Base-by-base conservation (phyloP, 1,284 basidiomycete species). In the Moesziomyces globuligerus region DNA sequence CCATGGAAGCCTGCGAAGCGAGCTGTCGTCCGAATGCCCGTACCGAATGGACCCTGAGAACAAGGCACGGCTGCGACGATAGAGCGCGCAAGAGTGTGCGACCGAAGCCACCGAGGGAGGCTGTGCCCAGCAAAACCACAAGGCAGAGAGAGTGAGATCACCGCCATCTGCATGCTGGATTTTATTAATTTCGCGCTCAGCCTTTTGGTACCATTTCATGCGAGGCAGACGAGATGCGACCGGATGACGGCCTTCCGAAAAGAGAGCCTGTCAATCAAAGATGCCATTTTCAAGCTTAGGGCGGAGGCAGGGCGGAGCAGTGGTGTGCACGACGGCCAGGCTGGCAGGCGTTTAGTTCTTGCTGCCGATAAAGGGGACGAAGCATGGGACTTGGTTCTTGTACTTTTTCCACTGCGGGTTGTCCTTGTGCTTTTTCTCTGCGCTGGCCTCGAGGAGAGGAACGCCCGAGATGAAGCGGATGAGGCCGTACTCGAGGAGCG, bases 371-470 rank as follows among this genome's bases (percentile, higher is more conserved):
- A 77, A 72, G 10, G 76, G 76, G 10, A 76, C 59, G 32, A 78
- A 72, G 67, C 68, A 74, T 9, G 76, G 76, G 1, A 69, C 67
- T 18, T 67, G 38, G 87, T 84, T 83, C 80, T 89, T 90, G 83
- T 92, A 91, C 66, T 88, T 84, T 65, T 86, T 84, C 88, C 89
- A 92, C 52, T 86, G 86, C 0, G 86, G 85, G 75, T 91, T 87
- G 18, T 85, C 82, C 13, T 87, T 87, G 76, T 86, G 90, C 79
- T 88, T 90, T 83, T 89, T 88, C 79, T 91, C 86, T 1, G 86
- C 88, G 5, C 85, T 46, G 37, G 69, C 29, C 82, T 92, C 90
- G 24, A 91, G 85, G 21, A 87, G 87, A 1, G 90, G 90, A 15
- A 91, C 87, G 23, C 90, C 90, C 17, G 88, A 88, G 13, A 86